These are phyloP conservation scores for Monsonia emarginata DNA, from an alignment of 441 rosid species.

Conservation along the genomic window DNA sequence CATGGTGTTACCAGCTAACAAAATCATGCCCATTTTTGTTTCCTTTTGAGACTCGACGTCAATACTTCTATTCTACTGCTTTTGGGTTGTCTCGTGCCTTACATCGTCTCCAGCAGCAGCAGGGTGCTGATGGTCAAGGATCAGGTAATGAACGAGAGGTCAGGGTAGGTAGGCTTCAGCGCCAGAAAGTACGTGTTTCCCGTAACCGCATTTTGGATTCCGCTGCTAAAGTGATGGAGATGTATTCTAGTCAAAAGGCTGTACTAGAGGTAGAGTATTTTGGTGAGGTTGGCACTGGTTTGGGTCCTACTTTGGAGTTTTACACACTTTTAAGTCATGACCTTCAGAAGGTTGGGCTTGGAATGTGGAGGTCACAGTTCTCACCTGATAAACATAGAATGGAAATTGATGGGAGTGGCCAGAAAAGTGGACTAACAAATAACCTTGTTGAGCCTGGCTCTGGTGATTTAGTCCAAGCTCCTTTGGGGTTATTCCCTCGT, in stretches of 20 bases:
- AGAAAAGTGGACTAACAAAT: slow-evolving; percentile 32
- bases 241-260: slow-evolving; percentile 98
- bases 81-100: slow-evolving; percentile 98
- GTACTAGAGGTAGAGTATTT: slow-evolving; percentile 99
- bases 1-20: slow-evolving; percentile 97
- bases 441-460: slow-evolving; percentile 17
- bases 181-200: slow-evolving; percentile 99
- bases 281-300: slow-evolving; percentile 99
- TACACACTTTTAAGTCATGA: slow-evolving; percentile 95
- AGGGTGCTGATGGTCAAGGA: slow-evolving; percentile 95
- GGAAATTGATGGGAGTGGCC: slow-evolving; percentile 54
- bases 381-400: slow-evolving; percentile 35
- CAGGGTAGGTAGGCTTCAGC: slow-evolving; percentile 90
- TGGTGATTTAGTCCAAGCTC: slow-evolving; percentile 6
- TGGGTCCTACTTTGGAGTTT: slow-evolving; percentile 97
- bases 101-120: slow-evolving; percentile 96
- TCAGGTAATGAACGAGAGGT: slow-evolving; percentile 78
- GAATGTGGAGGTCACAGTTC: slow-evolving; percentile 87
- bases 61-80: slow-evolving; percentile 94
- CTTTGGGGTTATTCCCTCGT: slow-evolving; percentile 3
- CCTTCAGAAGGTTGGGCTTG: slow-evolving; percentile 72
- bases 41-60: slow-evolving; percentile 94
- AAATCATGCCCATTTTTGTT: slow-evolving; percentile 95
- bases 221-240: slow-evolving; percentile 99
- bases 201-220: slow-evolving; percentile 95